These are phyloP conservation scores for Psilocybe subaeruginosa DNA, from an alignment of 768 basidiomycete species.

Conservation along the genomic window DNA sequence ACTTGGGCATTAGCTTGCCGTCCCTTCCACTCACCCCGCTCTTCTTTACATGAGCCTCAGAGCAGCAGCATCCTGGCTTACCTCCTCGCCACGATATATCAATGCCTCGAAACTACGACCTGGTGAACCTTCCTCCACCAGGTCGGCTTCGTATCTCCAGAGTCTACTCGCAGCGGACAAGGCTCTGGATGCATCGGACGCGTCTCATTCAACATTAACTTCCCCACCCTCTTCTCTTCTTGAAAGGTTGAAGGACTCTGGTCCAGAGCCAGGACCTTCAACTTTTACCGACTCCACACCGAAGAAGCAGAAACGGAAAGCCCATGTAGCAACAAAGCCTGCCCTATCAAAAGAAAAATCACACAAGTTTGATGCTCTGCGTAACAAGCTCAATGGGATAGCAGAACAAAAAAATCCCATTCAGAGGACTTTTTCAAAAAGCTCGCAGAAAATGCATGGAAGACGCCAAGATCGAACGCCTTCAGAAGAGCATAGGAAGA, in stretches of 20 bases:
- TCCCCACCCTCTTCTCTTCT: too few species aligned
- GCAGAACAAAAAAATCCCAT: neutral
- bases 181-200: neutral
- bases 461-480: too few species aligned
- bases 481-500: too few species aligned
- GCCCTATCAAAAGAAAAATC: neutral
- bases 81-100: slow-evolving; percentile 10
- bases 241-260: too few species aligned
- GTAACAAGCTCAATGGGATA: neutral
- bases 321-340: neutral
- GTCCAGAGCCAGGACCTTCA: neutral
- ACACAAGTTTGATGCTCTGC: neutral
- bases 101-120: neutral
- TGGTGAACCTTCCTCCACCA: neutral
- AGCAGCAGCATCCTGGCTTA: neutral
- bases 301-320: neutral
- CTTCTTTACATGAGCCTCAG: slow-evolving; percentile 7
- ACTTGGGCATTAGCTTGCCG: neutral
- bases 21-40: neutral
- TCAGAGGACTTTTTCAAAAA: too few species aligned
- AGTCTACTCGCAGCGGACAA: neutral
- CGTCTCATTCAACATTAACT: neutral
- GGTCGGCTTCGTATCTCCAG: neutral
- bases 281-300: neutral
- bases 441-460: too few species aligned